Conservation (phyloP, 768 basidiomycete species). For the Tubosaeta sp. region DNA sequence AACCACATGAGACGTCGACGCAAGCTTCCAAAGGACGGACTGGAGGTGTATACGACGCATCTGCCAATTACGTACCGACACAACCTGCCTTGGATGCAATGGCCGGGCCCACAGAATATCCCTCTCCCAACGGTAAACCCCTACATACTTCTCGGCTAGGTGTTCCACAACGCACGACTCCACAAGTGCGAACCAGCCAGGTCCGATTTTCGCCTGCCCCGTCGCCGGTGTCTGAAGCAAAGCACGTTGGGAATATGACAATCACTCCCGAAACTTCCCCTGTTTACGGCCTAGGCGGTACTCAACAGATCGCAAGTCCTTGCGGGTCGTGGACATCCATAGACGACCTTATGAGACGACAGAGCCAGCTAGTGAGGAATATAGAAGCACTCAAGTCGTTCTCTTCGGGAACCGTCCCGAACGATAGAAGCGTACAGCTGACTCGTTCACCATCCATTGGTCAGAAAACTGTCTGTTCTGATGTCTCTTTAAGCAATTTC, state of each 20-base stretch:
- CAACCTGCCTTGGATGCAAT: constrained; percentile 6
- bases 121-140: constrained; percentile 3
- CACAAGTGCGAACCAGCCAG: constrained; percentile 1
- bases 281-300: constrained; percentile 43
- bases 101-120: constrained; percentile 5
- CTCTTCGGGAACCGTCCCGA: constrained; percentile 30
- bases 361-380: constrained; percentile 59
- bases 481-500: constrained; percentile 71
- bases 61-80: constrained; percentile 1
- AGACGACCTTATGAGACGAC: constrained; percentile 54
- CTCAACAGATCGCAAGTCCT: constrained; percentile 10
- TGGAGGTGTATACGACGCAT: constrained; percentile 4
- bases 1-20: not conserved
- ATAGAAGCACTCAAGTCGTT: constrained; percentile 55
- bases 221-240: not conserved
- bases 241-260: not conserved
- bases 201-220: not conserved
- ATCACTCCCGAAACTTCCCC: constrained; percentile 33
- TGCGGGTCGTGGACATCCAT: constrained; percentile 35
- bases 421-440: constrained; percentile 6
- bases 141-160: constrained; percentile 1
- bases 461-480: constrained; percentile 31
- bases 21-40: constrained; percentile 8
- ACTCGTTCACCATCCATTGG: constrained; percentile 23
- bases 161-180: not conserved